Evolutionary conservation across 2,329 filamentous ascomycete species (phyloP).

Genomic region (Fusarium domesticum): DNA sequence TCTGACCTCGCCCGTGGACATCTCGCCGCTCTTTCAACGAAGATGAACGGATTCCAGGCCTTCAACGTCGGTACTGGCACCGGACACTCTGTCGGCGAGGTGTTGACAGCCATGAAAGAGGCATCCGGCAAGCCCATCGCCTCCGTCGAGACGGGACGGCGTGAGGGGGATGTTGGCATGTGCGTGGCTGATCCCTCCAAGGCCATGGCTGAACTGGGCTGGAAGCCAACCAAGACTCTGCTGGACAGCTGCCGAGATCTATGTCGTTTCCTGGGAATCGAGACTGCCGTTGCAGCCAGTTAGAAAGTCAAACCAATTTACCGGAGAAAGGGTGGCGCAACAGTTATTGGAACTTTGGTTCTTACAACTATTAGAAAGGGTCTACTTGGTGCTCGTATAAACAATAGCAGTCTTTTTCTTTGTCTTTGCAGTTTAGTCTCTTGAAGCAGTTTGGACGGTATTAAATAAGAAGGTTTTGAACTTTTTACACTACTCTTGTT

Average conservation of each 20-base stretch:
- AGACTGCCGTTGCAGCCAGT: neutral
- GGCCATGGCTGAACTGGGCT: conserved; percentile 43
- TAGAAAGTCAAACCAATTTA: neutral
- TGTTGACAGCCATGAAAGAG: conserved; percentile 38
- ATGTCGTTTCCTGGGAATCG: conserved; percentile 11
- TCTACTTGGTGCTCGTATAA: neutral
- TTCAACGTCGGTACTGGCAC: conserved; percentile 46
- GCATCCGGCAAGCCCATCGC: conserved; percentile 38
- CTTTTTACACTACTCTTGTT: no score
- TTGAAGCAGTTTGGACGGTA: neutral
- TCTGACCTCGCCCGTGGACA: conserved; percentile 62
- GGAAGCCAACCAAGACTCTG: conserved; percentile 28
- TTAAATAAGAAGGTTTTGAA: neutral
- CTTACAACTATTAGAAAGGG: neutral
- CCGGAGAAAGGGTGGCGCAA: neutral
- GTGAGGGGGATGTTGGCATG: conserved; percentile 42
- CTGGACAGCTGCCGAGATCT: conserved; percentile 16
- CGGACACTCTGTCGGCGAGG: conserved; percentile 43
- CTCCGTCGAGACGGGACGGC: conserved; percentile 33
- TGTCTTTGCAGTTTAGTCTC: neutral
- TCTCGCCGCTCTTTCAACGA: conserved; percentile 52
- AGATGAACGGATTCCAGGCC: conserved; percentile 34
- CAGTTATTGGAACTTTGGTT: neutral
- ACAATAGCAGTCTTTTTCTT: neutral
- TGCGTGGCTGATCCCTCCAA: conserved; percentile 42